phyloP scores from a whole-genome alignment of 2,329 filamentous ascomycete genomes.

The Chalaropsis ovoidea region DNA sequence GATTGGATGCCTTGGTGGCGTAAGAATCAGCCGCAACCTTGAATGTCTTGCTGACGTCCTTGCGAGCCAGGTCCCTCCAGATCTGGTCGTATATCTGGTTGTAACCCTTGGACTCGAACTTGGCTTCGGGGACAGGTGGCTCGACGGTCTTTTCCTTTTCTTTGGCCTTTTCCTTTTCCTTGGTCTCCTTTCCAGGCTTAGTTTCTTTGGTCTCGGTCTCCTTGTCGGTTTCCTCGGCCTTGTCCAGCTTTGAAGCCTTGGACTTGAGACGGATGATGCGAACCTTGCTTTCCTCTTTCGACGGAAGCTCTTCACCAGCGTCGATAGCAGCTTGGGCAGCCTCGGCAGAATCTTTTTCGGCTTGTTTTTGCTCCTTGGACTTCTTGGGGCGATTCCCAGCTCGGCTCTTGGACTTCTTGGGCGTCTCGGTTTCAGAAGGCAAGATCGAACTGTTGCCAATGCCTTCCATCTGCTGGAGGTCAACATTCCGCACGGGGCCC shows the following conservation, averaged over 20 bases:
- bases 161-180: conserved; percentile 37
- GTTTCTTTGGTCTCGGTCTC: conserved; percentile 39
- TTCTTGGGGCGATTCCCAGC: conserved; percentile 71
- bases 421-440: conserved; percentile 48
- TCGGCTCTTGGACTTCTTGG: conserved; percentile 44
- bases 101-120: conserved; percentile 82
- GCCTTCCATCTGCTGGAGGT: conserved; percentile 73
- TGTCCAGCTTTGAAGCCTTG: conserved; percentile 33
- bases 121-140: conserved; percentile 47
- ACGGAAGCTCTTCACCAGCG: conserved; percentile 61
- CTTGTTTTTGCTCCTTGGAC: conserved; percentile 75
- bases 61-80: conserved; percentile 85
- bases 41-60: conserved; percentile 86
- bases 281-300: conserved; percentile 50
- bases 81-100: conserved; percentile 97
- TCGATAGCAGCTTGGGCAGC: conserved; percentile 78
- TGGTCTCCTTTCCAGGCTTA: conserved; percentile 38
- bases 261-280: conserved; percentile 52
- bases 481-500: conserved; percentile 53
- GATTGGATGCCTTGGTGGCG: conserved; percentile 80
- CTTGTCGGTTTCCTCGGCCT: conserved; percentile 28
- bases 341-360: conserved; percentile 72
- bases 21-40: conserved; percentile 80
- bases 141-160: conserved; percentile 40
- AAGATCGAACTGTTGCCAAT: conserved; percentile 80